Evolutionary conservation across 1,139 yeast species (phyloP), one percentile per base, ranked within the genome.

Genomic region (Kurtzmaniella quercitrusa): DNA sequence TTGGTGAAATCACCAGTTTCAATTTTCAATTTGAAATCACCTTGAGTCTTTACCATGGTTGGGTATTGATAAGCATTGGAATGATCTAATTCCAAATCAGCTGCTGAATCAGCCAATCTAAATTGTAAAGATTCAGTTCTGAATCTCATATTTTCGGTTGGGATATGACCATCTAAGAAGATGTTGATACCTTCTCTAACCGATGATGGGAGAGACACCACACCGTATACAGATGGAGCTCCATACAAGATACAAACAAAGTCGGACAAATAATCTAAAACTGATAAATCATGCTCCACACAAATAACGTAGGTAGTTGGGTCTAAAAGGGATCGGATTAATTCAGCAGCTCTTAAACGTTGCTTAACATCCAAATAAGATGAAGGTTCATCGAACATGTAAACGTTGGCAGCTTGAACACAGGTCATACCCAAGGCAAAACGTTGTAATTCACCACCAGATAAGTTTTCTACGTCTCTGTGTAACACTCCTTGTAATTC

Each of bases 361-460:
- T 93, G 98, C 71, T 93, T 93, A 53, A 93, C 98, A 78, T 93
- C 98, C 66, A 93, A 75, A 70, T 93, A 93, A 12, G 98, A 93
- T 23, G 98, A 91, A 42, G 98, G 98, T 73, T 93, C 98, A 72
- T 93, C 98, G 66, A 93, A 93, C 98, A 93, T 93, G 70, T 93
- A 93, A 41, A 93, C 98, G 58, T 90, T 88, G 46, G 98, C 98
- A 33, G 74, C 75, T 70, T 93, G 98, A 40, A 91, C 91, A 75
- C 96, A 89, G 16, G 98, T 87, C 89, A 93, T 84, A 57, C 94
- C 98, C 63, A 93, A 85, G 41, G 98, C 98, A 64, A 93, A 93
- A 74, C 98, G 85, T 74, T 93, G 98, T 65, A 93, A 78, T 70
- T 93, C 98, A 66, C 98, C 98, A 82, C 98, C 98, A 41, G 96